phyloP scores from a whole-genome alignment of 768 basidiomycete species.

The Mycena filopes region DNA sequence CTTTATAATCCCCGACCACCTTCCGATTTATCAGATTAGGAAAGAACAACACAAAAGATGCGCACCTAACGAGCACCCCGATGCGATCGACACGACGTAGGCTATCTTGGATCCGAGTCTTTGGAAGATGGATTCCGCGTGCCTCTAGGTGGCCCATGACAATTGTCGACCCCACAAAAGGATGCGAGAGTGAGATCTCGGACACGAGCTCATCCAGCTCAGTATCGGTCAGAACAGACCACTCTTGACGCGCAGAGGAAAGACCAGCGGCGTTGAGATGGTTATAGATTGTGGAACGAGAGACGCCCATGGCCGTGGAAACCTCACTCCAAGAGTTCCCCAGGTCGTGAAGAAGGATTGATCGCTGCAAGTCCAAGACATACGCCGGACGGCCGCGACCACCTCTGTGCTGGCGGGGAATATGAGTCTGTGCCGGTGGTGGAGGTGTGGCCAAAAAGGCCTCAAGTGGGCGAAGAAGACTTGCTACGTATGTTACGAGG shows the following conservation, averaged over 20 bases:
- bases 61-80: conserved; percentile 2
- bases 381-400: not conserved
- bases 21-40: too few species aligned
- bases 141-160: conserved; percentile 4
- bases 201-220: conserved; percentile 6
- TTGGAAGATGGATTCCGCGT: not conserved
- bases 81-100: conserved; percentile 4
- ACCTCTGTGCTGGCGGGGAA: too few species aligned
- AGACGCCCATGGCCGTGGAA: not conserved
- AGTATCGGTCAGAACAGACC: not conserved
- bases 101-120: conserved; percentile 5
- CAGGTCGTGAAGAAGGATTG: not conserved
- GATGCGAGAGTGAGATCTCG: conserved; percentile 1
- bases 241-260: not conserved
- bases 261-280: too few species aligned
- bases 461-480: too few species aligned
- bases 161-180: not conserved
- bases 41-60: too few species aligned
- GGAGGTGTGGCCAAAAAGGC: too few species aligned
- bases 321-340: conserved; percentile 1
- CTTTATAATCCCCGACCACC: conserved; percentile 1
- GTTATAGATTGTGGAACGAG: not conserved
- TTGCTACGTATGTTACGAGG: too few species aligned
- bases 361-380: not conserved
- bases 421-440: too few species aligned